Evolutionary conservation across 1,139 yeast species (phyloP), one percentile per base, ranked within the genome.

Genomic region (Yamadazyma atlantica): DNA sequence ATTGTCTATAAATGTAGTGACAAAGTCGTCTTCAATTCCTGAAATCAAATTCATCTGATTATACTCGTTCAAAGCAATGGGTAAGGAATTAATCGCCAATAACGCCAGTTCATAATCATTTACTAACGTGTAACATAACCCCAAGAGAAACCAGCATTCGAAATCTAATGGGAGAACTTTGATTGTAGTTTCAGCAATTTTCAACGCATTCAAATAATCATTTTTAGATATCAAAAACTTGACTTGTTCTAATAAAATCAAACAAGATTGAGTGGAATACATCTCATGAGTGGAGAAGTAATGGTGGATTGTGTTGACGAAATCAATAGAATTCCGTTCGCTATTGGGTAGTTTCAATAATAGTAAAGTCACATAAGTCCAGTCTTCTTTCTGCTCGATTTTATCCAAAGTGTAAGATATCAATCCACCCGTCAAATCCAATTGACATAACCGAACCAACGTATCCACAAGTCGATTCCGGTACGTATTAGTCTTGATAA

Each of bases 131-230:
- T 69, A 65, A 41, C 69, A 58, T 25, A 69, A 50, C 3, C 66
- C 55, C 26, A 70, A 52, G 29, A 54, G 50, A 45, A 55, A 62
- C 75, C 76, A 70, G 32, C 66, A 57, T 23, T 69, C 75, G 39
- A 62, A 70, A 43, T 70, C 75, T 29, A 69, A 57, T 4, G 75
- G 75, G 25, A 69, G 49, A 4, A 68, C 54, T 22, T 54, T 46
- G 8, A 69, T 58, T 14, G 67, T 55, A 16, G 53, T 55, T 37
- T 62, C 51, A 10, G 75, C 65, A 13, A 69, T 47, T 3, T 45
- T 42, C 37, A 62, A 42, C 0, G 75, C 76, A 10, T 50, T 40
- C 1, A 38, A 41, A 44, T 52, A 62, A 14, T 55, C 41, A 5
- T 50, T 46, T 39, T 61, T 60, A 4, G 70, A 56, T 2, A 70